These are phyloP conservation scores for Coemansia sp. DNA, from an alignment of 192 early-diverging fungal species.

Conservation along the genomic window DNA sequence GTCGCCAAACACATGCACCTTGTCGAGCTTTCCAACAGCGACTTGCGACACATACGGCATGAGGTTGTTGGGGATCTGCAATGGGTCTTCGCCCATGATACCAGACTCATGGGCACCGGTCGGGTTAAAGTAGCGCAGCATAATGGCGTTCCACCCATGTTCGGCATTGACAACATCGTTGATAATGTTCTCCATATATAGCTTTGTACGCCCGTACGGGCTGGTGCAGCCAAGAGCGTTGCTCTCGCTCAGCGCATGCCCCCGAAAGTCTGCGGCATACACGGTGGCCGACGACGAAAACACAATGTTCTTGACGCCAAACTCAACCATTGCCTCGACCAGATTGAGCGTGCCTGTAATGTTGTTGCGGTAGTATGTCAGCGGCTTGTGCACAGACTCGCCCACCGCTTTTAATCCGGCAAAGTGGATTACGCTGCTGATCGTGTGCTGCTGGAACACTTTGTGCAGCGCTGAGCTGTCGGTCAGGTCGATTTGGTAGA, in stretches of 20 bases:
- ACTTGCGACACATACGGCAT: slow-evolving; percentile 90
- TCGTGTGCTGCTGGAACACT: slow-evolving; percentile 70
- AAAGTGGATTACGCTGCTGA: slow-evolving; percentile 80
- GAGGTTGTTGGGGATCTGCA: slow-evolving; percentile 82
- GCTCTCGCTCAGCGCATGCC: slow-evolving; percentile 54
- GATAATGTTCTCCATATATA: slow-evolving; percentile 85
- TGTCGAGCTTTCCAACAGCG: slow-evolving; percentile 75
- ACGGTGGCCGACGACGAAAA: slow-evolving; percentile 94
- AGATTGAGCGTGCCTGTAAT: slow-evolving; percentile 83
- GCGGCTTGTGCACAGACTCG: slow-evolving; percentile 72
- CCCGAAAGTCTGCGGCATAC: slow-evolving; percentile 67
- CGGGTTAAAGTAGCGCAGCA: slow-evolving; percentile 93
- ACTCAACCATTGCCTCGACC: slow-evolving; percentile 78
- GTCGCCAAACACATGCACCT: slow-evolving; percentile 84
- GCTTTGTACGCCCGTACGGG: slow-evolving; percentile 95
- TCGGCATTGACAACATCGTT: slow-evolving; percentile 66
- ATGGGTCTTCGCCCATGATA: slow-evolving; percentile 88
- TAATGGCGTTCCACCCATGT: slow-evolving; percentile 60
- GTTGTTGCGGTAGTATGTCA: slow-evolving; percentile 94
- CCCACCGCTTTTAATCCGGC: slow-evolving; percentile 87
- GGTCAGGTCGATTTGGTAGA: slow-evolving; percentile 78
- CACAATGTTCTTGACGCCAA: slow-evolving; percentile 82
- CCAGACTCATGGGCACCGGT: slow-evolving; percentile 88
- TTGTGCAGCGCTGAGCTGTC: slow-evolving; percentile 61
- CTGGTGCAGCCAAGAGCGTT: slow-evolving; percentile 72